These are phyloP conservation scores for Amanita rimosa DNA, from an alignment of 768 basidiomycete genomes.

Conservation along the genomic window DNA sequence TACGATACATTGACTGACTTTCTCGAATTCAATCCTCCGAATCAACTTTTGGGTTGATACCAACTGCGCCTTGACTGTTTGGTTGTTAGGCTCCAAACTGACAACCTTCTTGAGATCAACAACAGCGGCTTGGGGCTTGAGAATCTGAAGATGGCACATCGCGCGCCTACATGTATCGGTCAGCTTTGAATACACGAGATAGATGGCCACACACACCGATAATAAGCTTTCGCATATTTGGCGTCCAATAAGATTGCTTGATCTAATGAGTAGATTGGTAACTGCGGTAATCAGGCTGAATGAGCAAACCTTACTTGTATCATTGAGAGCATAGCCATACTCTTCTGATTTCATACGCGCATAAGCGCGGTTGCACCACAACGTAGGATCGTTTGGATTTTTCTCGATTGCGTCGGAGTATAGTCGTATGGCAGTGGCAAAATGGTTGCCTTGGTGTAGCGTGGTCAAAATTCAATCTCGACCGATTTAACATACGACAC, in stretches of 20 bases:
- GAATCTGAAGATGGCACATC: slow-evolving; percentile 80
- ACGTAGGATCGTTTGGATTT: slow-evolving; percentile 79
- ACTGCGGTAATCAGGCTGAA: background rate
- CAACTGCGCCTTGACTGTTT: slow-evolving; percentile 67
- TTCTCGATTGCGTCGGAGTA: slow-evolving; percentile 80
- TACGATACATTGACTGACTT: slow-evolving; percentile 32
- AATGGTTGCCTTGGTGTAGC: slow-evolving; percentile 49
- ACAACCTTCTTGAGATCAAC: slow-evolving; percentile 82
- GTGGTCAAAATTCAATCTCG: background rate
- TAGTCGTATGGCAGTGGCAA: slow-evolving; percentile 59
- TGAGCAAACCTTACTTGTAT: slow-evolving; percentile 55
- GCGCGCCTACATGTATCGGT: slow-evolving; percentile 48
- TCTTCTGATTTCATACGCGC: slow-evolving; percentile 88
- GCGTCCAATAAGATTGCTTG: slow-evolving; percentile 84
- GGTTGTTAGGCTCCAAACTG: slow-evolving; percentile 77
- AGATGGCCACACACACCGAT: slow-evolving; percentile 41
- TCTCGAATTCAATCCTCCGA: slow-evolving; percentile 85
- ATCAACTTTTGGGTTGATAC: slow-evolving; percentile 86
- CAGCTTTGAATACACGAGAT: background rate
- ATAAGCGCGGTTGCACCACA: slow-evolving; percentile 94
- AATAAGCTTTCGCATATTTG: slow-evolving; percentile 85
- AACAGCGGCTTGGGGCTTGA: slow-evolving; percentile 80
- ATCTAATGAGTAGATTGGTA: slow-evolving; percentile 27
- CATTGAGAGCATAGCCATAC: slow-evolving; percentile 82
- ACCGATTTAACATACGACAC: slow-evolving; percentile 14